Base-by-base conservation (phyloP, 306 rosid genomes). In the Begonia fuchsioides region DNA sequence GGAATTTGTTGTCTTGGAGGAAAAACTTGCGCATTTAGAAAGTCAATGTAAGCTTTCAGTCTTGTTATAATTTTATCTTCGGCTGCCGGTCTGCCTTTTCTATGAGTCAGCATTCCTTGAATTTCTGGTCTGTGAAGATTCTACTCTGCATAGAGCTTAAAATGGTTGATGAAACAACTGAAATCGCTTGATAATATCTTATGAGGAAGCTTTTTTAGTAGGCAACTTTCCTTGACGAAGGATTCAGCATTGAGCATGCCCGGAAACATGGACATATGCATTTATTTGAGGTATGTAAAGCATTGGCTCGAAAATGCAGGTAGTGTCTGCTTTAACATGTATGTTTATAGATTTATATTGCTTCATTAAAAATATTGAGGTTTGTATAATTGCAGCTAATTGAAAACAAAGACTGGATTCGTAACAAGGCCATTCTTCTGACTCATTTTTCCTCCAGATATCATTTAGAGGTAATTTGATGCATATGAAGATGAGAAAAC, bases 371-470 rank as follows among this genome's bases (percentile, higher is more conserved):
- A n/a, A 55, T n/a, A 17, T 58, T 20, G 35, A 32, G 50, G 53
- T 39, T 56, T 13, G 52, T 47, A 38, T 53, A 19, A 63, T 47
- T 63, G 77, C 76, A 88, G 95, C 57, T 84, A 39, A 72, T 90
- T 49, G 82, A 76, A 65, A 77, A 90, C 52, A 81, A 90, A 13
- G 68, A 76, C 55, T 84, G 97, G 97, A 84, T 90, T 59, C 82
- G 95, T 66, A 90, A 81, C 72, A 90, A 90, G 70, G 69, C 93
- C 6, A 70, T 84, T 76, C 47, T 90, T 44, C 71, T 90, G 67
- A 90, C 97, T 50, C 97, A 84, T 79, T 90, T 90, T 73, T 90
- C 97, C 18, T 73, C 97, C 14, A 77, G 97, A 60, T 90, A 90
- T 68, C 81, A 54, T 61, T 3, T 81, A 58, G 97, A 81, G 97